These are phyloP conservation scores for Syzygium aqueum DNA, from an alignment of 345 rosid species.

Conservation along the genomic window DNA sequence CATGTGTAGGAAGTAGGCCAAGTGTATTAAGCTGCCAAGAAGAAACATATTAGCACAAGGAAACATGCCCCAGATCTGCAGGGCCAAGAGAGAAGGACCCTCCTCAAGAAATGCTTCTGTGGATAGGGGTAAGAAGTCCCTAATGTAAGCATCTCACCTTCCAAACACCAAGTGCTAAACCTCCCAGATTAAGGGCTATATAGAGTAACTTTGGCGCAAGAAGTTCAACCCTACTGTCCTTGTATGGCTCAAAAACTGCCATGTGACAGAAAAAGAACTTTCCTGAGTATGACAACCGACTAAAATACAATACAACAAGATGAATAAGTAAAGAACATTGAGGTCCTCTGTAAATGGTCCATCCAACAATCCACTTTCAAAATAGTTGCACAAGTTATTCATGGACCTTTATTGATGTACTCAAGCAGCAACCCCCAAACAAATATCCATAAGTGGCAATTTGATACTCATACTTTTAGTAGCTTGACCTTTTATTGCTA, in stretches of 20 bases:
- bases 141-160: constrained; percentile 43
- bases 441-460: neutral
- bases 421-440: neutral
- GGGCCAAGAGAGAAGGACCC: neutral
- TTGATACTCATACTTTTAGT: neutral
- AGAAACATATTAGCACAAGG: neutral
- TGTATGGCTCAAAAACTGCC: constrained; percentile 97
- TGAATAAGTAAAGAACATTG: neutral
- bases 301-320: neutral
- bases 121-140: neutral
- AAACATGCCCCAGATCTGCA: neutral
- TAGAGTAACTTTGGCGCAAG: constrained; percentile 82
- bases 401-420: neutral
- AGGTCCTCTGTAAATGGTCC: neutral
- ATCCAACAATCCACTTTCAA: neutral
- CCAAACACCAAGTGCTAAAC: constrained; percentile 93
- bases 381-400: neutral
- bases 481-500: neutral
- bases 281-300: neutral
- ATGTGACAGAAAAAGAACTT: neutral
- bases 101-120: neutral
- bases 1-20: constrained; percentile 98
- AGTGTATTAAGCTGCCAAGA: constrained; percentile 79
- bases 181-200: constrained; percentile 91
- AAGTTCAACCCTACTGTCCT: constrained; percentile 87